Evolutionary conservation across 2,329 filamentous ascomycete genomes (phyloP).

Genomic region (Fusarium ramigenum): DNA sequence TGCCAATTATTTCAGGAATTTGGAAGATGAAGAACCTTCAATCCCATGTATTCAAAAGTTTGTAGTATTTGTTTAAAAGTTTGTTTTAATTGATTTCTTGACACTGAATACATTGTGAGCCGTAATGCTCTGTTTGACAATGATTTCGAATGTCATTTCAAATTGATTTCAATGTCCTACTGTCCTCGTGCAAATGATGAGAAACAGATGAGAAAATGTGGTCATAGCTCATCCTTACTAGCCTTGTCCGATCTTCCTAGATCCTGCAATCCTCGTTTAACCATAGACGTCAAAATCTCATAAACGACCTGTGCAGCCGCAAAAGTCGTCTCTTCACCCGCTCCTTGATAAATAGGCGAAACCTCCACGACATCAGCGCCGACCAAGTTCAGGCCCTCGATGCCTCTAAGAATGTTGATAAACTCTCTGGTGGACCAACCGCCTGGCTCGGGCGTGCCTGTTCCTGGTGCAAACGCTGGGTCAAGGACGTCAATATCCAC

Average conservation of each 20-base stretch:
- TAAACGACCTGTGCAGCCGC: constrained; percentile 86
- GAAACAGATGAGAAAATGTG: no score
- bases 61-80: no score
- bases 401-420: constrained; percentile 81
- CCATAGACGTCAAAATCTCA: constrained; percentile 81
- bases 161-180: no score
- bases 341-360: constrained; percentile 82
- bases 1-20: no score
- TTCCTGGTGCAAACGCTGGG: constrained; percentile 73
- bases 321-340: constrained; percentile 81
- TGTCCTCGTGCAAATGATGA: no score
- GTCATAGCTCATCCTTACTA: constrained; percentile 51
- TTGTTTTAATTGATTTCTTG: accelerated
- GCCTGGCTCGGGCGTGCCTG: constrained; percentile 88
- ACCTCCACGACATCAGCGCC: constrained; percentile 91
- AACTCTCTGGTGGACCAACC: constrained; percentile 92
- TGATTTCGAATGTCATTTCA: no score
- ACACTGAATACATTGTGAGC: no score
- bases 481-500: constrained; percentile 88
- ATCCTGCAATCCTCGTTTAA: constrained; percentile 60
- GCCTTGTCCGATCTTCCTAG: constrained; percentile 47
- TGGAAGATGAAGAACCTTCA: no score
- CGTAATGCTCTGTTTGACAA: no score
- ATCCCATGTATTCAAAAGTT: no score
- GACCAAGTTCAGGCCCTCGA: constrained; percentile 85